phyloP scores from a whole-genome alignment of 345 rosid genomes.

The Leavenworthia alabamica region DNA sequence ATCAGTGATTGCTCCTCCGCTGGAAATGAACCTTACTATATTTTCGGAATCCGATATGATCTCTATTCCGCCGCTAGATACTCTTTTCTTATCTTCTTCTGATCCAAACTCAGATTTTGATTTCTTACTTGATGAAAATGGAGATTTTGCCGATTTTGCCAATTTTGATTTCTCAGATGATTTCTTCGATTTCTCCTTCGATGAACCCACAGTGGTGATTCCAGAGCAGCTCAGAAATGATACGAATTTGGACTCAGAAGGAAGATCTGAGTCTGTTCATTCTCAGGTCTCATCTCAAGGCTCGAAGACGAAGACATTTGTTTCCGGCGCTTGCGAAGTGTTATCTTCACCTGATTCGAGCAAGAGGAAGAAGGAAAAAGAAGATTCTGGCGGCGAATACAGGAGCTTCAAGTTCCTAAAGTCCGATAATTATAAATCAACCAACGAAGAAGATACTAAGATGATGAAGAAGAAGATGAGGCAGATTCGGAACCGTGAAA shows the following conservation, averaged over 20 bases:
- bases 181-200: slow-evolving; percentile 41
- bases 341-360: slow-evolving; percentile 37
- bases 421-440: slow-evolving; percentile 23
- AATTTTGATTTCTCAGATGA: slow-evolving; percentile 50
- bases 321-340: slow-evolving; percentile 8
- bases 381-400: slow-evolving; percentile 33
- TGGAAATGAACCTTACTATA: slow-evolving; percentile 16
- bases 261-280: slow-evolving; percentile 24
- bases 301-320: slow-evolving; percentile 41
- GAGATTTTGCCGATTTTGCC: slow-evolving; percentile 42
- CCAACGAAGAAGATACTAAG: slow-evolving; percentile 34
- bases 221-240: slow-evolving; percentile 21
- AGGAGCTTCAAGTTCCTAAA: slow-evolving; percentile 40
- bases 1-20: slow-evolving; percentile 10
- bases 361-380: slow-evolving; percentile 50
- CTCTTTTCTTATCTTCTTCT: slow-evolving; percentile 34
- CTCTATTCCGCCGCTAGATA: slow-evolving; percentile 54
- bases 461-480: slow-evolving; percentile 63
- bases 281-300: slow-evolving; percentile 49
- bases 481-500: slow-evolving; percentile 79
- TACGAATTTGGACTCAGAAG: slow-evolving; percentile 21
- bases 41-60: slow-evolving; percentile 29
- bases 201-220: slow-evolving; percentile 30
- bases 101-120: slow-evolving; percentile 31
- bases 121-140: slow-evolving; percentile 37